phyloP scores from a whole-genome alignment of 257 asterid species.

The Eucommia ulmoides region DNA sequence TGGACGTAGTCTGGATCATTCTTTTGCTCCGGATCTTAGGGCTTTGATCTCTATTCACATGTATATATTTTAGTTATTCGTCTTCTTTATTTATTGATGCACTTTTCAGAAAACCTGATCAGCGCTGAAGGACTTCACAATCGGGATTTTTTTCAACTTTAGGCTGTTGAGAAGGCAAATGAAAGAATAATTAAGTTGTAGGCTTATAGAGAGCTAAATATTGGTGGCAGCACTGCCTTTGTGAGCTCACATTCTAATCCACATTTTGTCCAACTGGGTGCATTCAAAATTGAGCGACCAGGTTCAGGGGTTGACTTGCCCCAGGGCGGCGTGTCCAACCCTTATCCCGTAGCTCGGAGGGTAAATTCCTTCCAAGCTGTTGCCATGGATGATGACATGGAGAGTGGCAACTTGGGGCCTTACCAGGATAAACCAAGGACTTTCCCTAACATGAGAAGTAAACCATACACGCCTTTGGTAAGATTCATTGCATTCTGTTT shows the following conservation, averaged over 20 bases:
- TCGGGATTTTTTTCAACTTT: not conserved
- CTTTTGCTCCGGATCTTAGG: too few relatives aligned
- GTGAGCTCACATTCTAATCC: not conserved
- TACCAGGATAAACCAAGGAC: constrained; percentile 71
- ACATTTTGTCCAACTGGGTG: constrained; percentile 1
- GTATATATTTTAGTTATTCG: too few relatives aligned
- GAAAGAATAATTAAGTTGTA: not conserved
- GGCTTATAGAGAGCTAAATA: not conserved
- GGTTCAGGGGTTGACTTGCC: constrained; percentile 95
- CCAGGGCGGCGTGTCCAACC: constrained; percentile 48
- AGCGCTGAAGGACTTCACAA: too few relatives aligned
- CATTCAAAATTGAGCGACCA: constrained; percentile 52
- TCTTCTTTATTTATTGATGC: too few relatives aligned
- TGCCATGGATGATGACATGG: constrained; percentile 85
- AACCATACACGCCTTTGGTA: constrained; percentile 80
- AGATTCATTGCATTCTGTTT: constrained; percentile 16
- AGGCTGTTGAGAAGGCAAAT: not conserved
- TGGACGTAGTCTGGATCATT: too few relatives aligned
- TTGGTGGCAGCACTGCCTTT: not conserved
- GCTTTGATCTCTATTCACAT: too few relatives aligned
- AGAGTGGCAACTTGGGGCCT: constrained; percentile 66
- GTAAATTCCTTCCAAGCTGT: constrained; percentile 69
- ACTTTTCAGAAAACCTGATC: too few relatives aligned
- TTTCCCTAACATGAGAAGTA: constrained; percentile 82
- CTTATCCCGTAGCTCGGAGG: constrained; percentile 66